A percentile compares a stretch with the other conserved stretches of the same genome.
phyloP scores from a whole-genome alignment of 208 protist species.

The Wallacemonas sp. region DNA sequence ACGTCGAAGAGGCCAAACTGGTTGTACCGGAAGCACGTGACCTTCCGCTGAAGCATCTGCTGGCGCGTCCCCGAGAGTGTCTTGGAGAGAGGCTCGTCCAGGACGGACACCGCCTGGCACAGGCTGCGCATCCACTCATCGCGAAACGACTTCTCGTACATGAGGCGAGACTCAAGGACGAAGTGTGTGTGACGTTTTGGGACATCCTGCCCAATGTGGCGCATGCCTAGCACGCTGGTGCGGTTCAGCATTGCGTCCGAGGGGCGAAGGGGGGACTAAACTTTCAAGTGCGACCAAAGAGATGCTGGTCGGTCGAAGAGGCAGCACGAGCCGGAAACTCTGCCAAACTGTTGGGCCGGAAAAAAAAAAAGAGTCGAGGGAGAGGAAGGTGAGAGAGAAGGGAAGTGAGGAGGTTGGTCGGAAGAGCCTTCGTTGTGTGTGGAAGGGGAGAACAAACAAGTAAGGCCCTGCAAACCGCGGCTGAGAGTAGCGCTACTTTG shows the following conservation, averaged over 20 bases:
- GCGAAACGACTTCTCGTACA: conserved; percentile 93
- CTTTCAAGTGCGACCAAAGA: no score
- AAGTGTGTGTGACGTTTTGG: conserved; percentile 86
- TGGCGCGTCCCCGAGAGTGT: conserved; percentile 57
- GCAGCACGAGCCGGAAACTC: background rate
- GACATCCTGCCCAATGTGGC: conserved; percentile 89
- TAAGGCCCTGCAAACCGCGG: no score
- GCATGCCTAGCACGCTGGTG: conserved; percentile 41
- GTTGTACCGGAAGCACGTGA: conserved; percentile 90
- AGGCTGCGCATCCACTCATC: conserved; percentile 87
- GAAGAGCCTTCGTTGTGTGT: no score
- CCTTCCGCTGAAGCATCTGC: conserved; percentile 87
- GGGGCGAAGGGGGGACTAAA: background rate
- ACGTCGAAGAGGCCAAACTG: conserved; percentile 87
- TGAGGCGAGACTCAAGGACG: conserved; percentile 82
- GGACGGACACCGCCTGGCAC: conserved; percentile 66
- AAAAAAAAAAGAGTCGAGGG: no score
- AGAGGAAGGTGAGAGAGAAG: no score
- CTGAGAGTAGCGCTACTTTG: no score
- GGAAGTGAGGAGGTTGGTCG: no score
- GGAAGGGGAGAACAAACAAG: background rate
- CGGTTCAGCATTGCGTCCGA: conserved; percentile 39
- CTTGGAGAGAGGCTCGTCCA: conserved; percentile 86
- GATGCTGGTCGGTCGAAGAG: background rate
- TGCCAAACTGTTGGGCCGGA: no score